Evolutionary conservation across 202 grass and related monocot species (phyloP), one percentile per base, ranked within the genome.

Genomic region (Panicum virgatum): DNA sequence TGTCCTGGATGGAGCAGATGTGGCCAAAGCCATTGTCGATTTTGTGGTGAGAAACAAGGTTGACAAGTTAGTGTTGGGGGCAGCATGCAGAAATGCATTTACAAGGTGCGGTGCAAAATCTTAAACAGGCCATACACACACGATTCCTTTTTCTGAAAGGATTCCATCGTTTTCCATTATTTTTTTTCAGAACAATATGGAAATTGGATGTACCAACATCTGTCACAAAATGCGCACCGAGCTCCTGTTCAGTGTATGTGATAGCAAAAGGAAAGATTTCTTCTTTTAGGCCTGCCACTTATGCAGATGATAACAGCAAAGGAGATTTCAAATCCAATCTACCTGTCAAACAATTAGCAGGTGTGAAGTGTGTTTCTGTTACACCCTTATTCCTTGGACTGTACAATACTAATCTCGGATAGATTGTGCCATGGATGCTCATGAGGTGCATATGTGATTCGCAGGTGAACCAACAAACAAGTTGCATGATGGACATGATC

Each of bases 261-360:
- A 96, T 98, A 89, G 78, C 90, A 50, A 98, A 93, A 81, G 96
- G 96, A 51, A 98, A 98, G 80, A 63, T 92, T 18, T 92, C 87
- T 47, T 92, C 92, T n/a, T 86, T 96, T 66, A 90, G 85, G 30
- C 87, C 86, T 30, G 89, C 96, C 50, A 84, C 76, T 65, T 83
- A 81, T 16, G 85, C 80, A 86, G 90, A 80, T 75, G 80, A 85
- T 52, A 75, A 39, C 22, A 58, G 38, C 78, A 62, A 75, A 77
- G 79, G 74, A 65, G 62, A 81, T 40, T 48, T 39, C 19, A 66
- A 82, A 46, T 70, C 78, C 58, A 69, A 78, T 58, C 36, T 62
- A 50, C 61, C 42, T 82, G 81, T 60, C 1, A 88, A 87, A 72
- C 72, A 25, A 23, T 66, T 66, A 36, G 67, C 63, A 80, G 77